Percentiles rank a stretch among this genome's conserved stretches.
These are phyloP conservation scores for Psilocybe subaeruginosa DNA, from an alignment of 768 basidiomycete genomes.

Conservation along the genomic window DNA sequence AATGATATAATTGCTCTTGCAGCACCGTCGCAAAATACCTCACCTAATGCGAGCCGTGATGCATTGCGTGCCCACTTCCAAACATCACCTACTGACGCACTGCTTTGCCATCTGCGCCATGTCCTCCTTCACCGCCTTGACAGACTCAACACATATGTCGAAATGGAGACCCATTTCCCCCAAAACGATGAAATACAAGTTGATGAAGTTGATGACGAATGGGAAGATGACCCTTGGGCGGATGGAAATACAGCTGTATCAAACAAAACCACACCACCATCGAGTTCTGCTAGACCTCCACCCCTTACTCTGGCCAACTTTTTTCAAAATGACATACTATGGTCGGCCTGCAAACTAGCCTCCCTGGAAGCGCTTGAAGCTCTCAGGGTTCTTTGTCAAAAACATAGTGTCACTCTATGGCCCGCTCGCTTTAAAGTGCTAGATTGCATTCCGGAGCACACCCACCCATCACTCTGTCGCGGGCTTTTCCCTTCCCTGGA, in stretches of 20 bases:
- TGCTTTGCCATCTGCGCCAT: constrained; percentile 65
- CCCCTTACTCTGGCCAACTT: constrained; percentile 66
- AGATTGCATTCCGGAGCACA: constrained; percentile 74
- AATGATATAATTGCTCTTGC: constrained; percentile 34
- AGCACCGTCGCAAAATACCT: constrained; percentile 9
- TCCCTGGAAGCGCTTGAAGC: constrained; percentile 60
- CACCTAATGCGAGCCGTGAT: constrained; percentile 18
- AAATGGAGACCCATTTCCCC: constrained; percentile 52
- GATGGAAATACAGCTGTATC: constrained; percentile 37
- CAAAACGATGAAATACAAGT: constrained; percentile 34
- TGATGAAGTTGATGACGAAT: constrained; percentile 62
- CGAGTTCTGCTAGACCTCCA: constrained; percentile 33
- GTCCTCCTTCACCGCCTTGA: constrained; percentile 72
- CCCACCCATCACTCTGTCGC: constrained; percentile 61
- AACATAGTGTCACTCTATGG: constrained; percentile 63
- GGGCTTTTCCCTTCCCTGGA: constrained; percentile 70
- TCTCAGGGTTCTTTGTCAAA: constrained; percentile 57
- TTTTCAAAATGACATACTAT: constrained; percentile 57
- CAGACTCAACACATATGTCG: constrained; percentile 71
- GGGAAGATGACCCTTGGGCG: constrained; percentile 82
- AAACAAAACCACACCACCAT: constrained; percentile 31
- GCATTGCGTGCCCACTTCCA: constrained; percentile 57
- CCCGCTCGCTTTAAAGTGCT: constrained; percentile 73
- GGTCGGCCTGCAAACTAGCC: constrained; percentile 68
- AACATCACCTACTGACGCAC: constrained; percentile 59